Percentiles rank a stretch among this genome's conserved stretches.
Evolutionary conservation across 176 grass and related monocot genomes (phyloP).

Genomic region (Triticum timopheevii): DNA sequence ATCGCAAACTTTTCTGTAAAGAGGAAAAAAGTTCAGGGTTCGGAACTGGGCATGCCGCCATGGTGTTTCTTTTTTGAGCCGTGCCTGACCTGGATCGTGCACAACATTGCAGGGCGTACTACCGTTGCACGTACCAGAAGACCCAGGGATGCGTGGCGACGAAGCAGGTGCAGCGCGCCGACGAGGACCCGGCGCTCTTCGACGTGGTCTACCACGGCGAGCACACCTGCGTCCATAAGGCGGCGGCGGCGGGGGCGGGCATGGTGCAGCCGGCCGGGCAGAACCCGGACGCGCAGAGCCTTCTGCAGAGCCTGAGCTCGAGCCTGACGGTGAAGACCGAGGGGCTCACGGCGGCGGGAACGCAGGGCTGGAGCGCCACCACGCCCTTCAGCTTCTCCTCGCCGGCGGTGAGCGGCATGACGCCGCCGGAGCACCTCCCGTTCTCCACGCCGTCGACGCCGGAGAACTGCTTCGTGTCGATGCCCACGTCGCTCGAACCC

Average conservation of each 20-base stretch:
- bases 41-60: not conserved
- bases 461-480: slow-evolving; percentile 22
- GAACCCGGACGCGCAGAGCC: not conserved
- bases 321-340: slow-evolving; percentile 46
- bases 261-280: not conserved
- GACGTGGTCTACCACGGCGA: slow-evolving; percentile 61
- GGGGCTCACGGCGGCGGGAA: not conserved
- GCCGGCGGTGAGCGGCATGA: slow-evolving; percentile 14
- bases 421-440: not conserved
- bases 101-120: slow-evolving; percentile 54
- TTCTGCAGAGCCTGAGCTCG: slow-evolving; percentile 38
- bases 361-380: not conserved
- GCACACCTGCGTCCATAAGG: slow-evolving; percentile 59
- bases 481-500: slow-evolving; percentile 34
- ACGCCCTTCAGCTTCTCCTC: slow-evolving; percentile 43
- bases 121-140: slow-evolving; percentile 60
- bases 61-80: not conserved
- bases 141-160: slow-evolving; percentile 49
- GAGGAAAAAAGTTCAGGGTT: not conserved
- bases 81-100: not conserved
- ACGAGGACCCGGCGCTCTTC: slow-evolving; percentile 58
- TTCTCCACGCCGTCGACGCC: slow-evolving; percentile 34
- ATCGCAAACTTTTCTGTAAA: not conserved
- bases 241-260: not conserved
- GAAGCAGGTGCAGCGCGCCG: slow-evolving; percentile 75